Evolutionary conservation across 495 filamentous ascomycete species (phyloP), one percentile per base, ranked within the genome.

Genomic region (Endocarpon pusillum): DNA sequence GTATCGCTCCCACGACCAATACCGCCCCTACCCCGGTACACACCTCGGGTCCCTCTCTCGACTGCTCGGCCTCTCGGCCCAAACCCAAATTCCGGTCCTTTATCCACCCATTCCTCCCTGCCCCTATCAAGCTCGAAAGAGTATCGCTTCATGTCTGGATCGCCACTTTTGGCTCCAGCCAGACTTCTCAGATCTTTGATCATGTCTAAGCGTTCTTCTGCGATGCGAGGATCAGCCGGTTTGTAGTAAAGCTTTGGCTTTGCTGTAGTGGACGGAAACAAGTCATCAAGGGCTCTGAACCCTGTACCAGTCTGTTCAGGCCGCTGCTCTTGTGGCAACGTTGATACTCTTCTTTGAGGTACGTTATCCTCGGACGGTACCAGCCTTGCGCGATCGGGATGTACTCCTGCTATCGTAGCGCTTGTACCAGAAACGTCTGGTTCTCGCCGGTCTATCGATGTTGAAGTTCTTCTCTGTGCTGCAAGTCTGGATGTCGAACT

Each of bases 41-140:
- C 47, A 38, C 49, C 45, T 21, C 51, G 39, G n/a, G 58, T 44
- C 25, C 58, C 50, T 24, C 52, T 33, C 32, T 40, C 42, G 14
- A 56, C 52, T n/a, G n/a, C n/a, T n/a, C n/a, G n/a, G 17, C 61
- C 57, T 37, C 62, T 49, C 30, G 48, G 41, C 4, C 53, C 40
- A 3, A 42, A 42, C 11, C 58, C 62, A 42, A 72, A 71, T 48
- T 92, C 83, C 3, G 67, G 66, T 2, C 83, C 85, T 39, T 69
- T 57, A 52, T 92, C 81, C 30, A 91, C 78, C 29, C 92, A 64
- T 0, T 51, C 28, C 39, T 75, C 69, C n/a, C n/a, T n/a, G n/a
- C n/a, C n/a, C n/a, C n/a, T n/a, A 1, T 62, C 67, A 36, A 78
- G 62, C 55, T 91, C 81, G 45, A 92, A 94, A 0, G 73, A 77